Conservation (phyloP, 148 eudicot genomes). For the Polygonum maritimum region DNA sequence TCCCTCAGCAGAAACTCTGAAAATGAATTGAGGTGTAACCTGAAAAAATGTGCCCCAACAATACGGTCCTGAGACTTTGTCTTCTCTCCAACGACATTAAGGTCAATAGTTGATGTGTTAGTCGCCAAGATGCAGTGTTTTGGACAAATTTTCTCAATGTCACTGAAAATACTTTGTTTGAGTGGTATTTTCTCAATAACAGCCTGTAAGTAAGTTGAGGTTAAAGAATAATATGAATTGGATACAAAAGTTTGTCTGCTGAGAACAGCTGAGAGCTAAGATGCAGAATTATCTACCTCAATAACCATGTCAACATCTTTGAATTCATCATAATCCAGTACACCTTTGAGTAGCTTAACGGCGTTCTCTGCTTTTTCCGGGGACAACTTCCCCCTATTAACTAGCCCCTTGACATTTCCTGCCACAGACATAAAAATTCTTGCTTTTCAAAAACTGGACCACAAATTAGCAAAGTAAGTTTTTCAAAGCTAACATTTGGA, state of each 20-base stretch:
- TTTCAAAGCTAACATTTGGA: conserved; percentile 12
- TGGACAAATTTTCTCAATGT: conserved; percentile 80
- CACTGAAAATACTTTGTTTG: conserved; percentile 76
- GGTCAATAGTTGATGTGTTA: conserved; percentile 90
- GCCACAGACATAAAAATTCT: conserved; percentile 16
- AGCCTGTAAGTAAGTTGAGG: conserved; percentile 41
- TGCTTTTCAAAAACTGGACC: not conserved
- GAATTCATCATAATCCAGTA: conserved; percentile 24
- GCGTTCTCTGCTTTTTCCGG: conserved; percentile 77
- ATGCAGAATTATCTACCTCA: conserved; percentile 40
- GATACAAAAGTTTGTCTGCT: not conserved
- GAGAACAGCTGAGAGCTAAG: too few relatives aligned
- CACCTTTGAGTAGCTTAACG: conserved; percentile 70
- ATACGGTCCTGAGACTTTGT: conserved; percentile 73
- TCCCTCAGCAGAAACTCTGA: not conserved
- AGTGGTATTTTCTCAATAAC: conserved; percentile 70
- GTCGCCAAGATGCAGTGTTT: conserved; percentile 92
- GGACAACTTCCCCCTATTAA: conserved; percentile 56
- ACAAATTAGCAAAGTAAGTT: not conserved
- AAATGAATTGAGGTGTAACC: conserved; percentile 26
- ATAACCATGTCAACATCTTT: conserved; percentile 85
- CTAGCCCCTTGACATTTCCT: conserved; percentile 70
- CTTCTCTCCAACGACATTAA: conserved; percentile 63
- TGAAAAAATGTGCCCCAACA: conserved; percentile 96
- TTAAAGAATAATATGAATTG: not conserved